Conservation (phyloP, 1,139 yeast genomes). For the Spathaspora sp. region DNA sequence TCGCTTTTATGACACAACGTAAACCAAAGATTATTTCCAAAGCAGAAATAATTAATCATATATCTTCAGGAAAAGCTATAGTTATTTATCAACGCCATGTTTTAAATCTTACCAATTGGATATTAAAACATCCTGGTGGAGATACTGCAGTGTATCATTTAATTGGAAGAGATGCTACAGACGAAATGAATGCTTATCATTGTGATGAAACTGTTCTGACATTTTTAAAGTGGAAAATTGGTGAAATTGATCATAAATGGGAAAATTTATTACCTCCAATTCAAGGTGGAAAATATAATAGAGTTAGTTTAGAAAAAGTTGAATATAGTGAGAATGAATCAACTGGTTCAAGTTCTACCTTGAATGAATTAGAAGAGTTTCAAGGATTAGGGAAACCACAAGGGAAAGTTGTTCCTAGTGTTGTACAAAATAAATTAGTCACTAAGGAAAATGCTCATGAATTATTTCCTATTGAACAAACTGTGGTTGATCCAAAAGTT, state of each 20-base stretch:
- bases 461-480: conserved; percentile 33
- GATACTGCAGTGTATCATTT: conserved; percentile 79
- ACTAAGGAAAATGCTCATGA: conserved; percentile 34
- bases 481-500: conserved; percentile 53
- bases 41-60: conserved; percentile 40
- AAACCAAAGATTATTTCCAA: conserved; percentile 16
- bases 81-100: conserved; percentile 65
- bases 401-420: conserved; percentile 43
- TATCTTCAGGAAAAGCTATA: conserved; percentile 66
- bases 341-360: too few species aligned
- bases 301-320: too few species aligned
- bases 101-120: conserved; percentile 68
- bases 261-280: conserved; percentile 80
- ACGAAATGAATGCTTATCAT: conserved; percentile 86
- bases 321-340: conserved; percentile 24
- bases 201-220: conserved; percentile 51
- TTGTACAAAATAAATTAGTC: conserved; percentile 46
- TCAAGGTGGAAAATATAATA: too few species aligned
- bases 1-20: too few species aligned
- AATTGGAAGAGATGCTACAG: conserved; percentile 89
- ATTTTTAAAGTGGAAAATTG: conserved; percentile 61
- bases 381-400: conserved; percentile 1
- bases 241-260: conserved; percentile 65
- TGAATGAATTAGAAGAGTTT: too few species aligned
- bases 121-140: conserved; percentile 83